These are phyloP conservation scores for Beverwykella pulmonaria DNA, from an alignment of 495 filamentous ascomycete species.

Conservation along the genomic window DNA sequence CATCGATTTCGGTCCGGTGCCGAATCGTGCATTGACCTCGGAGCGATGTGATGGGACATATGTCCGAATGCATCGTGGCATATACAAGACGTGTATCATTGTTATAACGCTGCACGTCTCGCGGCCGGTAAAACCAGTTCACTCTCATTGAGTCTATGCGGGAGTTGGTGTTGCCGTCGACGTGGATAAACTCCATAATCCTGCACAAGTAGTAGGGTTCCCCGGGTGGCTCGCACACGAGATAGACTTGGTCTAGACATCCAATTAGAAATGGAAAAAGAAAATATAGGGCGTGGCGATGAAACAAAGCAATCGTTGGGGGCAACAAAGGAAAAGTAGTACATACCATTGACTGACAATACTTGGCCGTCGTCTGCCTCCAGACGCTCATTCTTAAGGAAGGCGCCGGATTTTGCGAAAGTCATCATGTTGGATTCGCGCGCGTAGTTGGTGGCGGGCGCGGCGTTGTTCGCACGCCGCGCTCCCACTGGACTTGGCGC, in stretches of 20 bases:
- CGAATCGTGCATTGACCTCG: conserved; percentile 89
- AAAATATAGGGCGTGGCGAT: conserved; percentile 1
- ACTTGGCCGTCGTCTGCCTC: conserved; percentile 88
- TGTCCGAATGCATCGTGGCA: conserved; percentile 98
- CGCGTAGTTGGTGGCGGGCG: conserved; percentile 17
- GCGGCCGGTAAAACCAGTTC: conserved; percentile 98
- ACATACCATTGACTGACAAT: conserved; percentile 82
- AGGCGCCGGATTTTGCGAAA: conserved; percentile 71
- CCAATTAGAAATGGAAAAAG: conserved; percentile 5
- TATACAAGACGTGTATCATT: conserved; percentile 87
- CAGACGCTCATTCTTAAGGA: conserved; percentile 75
- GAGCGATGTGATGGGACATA: conserved; percentile 85
- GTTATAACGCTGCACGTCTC: conserved; percentile 89
- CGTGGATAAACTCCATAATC: conserved; percentile 95
- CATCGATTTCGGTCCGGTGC: conserved; percentile 81
- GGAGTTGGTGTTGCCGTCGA: conserved; percentile 64
- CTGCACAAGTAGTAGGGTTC: conserved; percentile 97
- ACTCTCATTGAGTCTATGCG: conserved; percentile 86
- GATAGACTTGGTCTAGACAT: conserved; percentile 84
- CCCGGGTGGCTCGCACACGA: conserved; percentile 95
- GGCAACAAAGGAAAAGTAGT: neutral
- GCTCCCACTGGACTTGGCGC: conserved; percentile 34
- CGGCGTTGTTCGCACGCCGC: conserved; percentile 30
- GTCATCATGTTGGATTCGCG: conserved; percentile 76
- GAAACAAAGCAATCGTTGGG: neutral